These are phyloP conservation scores for Epichloe typhina DNA, from an alignment of 2,329 filamentous ascomycete species.

Conservation along the genomic window DNA sequence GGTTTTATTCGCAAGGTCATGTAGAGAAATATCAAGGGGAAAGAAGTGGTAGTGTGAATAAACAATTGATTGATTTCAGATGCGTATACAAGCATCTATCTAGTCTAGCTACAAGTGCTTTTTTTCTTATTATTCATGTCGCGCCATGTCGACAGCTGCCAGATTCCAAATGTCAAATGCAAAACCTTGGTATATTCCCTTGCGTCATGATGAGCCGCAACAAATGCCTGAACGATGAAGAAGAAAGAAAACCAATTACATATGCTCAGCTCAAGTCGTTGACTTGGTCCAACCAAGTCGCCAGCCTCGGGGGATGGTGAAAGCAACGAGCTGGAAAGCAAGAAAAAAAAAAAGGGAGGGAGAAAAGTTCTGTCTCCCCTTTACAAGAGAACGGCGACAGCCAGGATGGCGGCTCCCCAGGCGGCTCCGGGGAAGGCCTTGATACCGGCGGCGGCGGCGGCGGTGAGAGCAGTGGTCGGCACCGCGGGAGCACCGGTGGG, in stretches of 20 bases:
- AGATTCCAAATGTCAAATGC: slow-evolving; percentile 1
- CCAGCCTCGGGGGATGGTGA: not conserved
- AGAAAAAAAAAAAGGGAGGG: not conserved
- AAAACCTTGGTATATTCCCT: slow-evolving; percentile 2
- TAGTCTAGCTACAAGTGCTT: slow-evolving; percentile 2
- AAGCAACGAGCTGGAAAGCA: not conserved
- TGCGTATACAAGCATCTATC: not conserved
- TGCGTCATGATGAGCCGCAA: not conserved
- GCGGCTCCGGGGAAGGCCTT: slow-evolving; percentile 10
- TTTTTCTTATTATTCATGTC: not conserved
- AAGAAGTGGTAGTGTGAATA: not conserved
- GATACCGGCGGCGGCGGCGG: slow-evolving; percentile 16
- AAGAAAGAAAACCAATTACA: not conserved
- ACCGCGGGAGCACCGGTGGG: slow-evolving; percentile 11
- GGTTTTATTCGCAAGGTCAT: not conserved
- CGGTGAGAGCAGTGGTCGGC: slow-evolving; percentile 17
- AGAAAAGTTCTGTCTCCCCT: not conserved
- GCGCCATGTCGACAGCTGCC: not conserved
- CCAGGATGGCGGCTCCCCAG: slow-evolving; percentile 14
- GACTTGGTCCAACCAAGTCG: not conserved
- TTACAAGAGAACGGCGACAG: slow-evolving; percentile 16
- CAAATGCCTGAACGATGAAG: not conserved
- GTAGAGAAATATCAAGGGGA: not conserved
- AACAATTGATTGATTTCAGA: slow-evolving; percentile 1
- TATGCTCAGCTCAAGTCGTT: not conserved